Evolutionary conservation across 179 eudicot genomes (phyloP).

Genomic region (Patellifolia procumbens): DNA sequence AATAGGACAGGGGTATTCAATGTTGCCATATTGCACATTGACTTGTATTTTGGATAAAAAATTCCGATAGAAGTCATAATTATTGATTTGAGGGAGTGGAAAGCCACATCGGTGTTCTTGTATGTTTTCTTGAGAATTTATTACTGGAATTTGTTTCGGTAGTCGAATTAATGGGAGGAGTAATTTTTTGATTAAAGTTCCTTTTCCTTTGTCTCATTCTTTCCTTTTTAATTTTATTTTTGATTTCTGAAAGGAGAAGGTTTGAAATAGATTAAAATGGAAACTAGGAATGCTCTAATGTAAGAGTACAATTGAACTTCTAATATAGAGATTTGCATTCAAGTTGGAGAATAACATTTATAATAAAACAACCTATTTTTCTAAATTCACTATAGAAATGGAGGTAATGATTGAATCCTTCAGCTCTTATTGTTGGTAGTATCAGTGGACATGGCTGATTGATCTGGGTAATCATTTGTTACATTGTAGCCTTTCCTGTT

Average conservation of each 20-base stretch:
- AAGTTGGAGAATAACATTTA: not conserved
- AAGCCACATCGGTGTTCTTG: not conserved
- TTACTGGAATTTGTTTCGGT: not conserved
- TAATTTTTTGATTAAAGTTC: not conserved
- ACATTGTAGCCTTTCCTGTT: not conserved
- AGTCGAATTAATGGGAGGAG: not conserved
- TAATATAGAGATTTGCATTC: not conserved
- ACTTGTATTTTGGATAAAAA: not conserved
- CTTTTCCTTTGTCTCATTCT: not conserved
- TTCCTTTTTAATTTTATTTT: not conserved
- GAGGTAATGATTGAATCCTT: not conserved
- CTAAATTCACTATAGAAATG: not conserved
- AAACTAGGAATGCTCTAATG: not conserved
- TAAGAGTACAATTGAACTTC: not conserved
- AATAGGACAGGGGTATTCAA: not conserved
- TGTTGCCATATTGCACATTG: not conserved
- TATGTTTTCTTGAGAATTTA: not conserved
- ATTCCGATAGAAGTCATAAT: not conserved
- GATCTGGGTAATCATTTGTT: slow-evolving; percentile 3
- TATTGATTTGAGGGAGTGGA: not conserved
- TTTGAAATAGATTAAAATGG: not conserved
- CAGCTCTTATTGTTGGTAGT: not conserved
- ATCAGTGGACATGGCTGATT: not conserved
- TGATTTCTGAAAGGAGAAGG: no score
- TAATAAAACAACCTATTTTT: not conserved